These are phyloP conservation scores for Scheffersomyces parashehatae DNA, from an alignment of 1,139 yeast genomes.

Conservation along the genomic window DNA sequence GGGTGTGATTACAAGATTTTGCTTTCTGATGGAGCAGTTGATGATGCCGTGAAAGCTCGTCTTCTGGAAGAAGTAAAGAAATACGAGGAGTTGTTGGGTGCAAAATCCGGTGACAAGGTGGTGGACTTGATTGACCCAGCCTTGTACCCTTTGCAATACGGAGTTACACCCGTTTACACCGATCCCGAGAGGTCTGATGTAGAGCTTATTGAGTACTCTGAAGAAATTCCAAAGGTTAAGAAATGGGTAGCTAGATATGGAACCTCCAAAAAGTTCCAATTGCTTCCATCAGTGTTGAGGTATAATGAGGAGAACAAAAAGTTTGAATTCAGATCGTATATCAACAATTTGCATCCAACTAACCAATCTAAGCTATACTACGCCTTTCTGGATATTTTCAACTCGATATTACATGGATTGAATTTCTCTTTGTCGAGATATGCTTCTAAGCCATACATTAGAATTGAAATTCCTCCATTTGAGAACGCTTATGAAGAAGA, in stretches of 20 bases:
- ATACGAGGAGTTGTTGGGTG: conserved; percentile 14
- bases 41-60: conserved; percentile 6
- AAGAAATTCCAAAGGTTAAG: conserved; percentile 16
- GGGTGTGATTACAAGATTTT: conserved; percentile 21
- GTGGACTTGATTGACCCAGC: conserved; percentile 48
- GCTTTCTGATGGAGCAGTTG: conserved; percentile 15
- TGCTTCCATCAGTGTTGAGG: conserved; percentile 30
- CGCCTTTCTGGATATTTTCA: conserved; percentile 31
- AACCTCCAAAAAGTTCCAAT: conserved; percentile 27
- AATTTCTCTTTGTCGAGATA: conserved; percentile 26
- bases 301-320: conserved; percentile 10
- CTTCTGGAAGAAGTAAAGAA: conserved; percentile 11
- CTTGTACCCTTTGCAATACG: conserved; percentile 38
- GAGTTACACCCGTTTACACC: conserved; percentile 25
- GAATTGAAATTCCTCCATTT: conserved; percentile 18
- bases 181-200: conserved; percentile 9
- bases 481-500: conserved; percentile 19
- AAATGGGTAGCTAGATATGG: conserved; percentile 18
- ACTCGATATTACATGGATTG: conserved; percentile 30
- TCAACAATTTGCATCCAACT: conserved; percentile 41
- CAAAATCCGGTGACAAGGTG: conserved; percentile 30
- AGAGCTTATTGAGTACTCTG: conserved; percentile 10
- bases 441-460: conserved; percentile 18
- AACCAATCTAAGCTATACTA: conserved; percentile 23
- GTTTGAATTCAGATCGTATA: conserved; percentile 32